These are phyloP conservation scores for Olyra latifolia DNA, from an alignment of 176 grass and related monocot species.

Conservation along the genomic window DNA sequence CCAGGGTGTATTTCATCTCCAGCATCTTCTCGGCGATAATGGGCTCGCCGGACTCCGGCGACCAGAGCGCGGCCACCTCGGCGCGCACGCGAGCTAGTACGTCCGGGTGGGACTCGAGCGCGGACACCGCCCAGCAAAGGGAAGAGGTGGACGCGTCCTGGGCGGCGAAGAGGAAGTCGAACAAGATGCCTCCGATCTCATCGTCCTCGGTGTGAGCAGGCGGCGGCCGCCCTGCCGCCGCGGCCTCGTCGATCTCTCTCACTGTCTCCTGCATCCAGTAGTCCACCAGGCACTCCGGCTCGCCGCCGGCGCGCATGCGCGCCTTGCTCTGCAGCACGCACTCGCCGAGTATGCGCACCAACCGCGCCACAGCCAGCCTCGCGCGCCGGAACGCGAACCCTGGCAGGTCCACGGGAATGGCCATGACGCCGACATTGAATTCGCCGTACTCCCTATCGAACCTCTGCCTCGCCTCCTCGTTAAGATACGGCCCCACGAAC, in stretches of 20 bases:
- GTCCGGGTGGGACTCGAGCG: constrained; percentile 77
- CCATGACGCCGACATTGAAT: constrained; percentile 86
- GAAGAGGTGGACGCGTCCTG: constrained; percentile 95
- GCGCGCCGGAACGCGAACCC: constrained; percentile 81
- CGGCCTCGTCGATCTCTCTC: constrained; percentile 53
- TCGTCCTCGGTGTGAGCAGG: constrained; percentile 51
- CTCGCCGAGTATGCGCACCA: constrained; percentile 51
- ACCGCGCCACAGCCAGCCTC: constrained; percentile 57
- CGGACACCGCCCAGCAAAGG: constrained; percentile 66
- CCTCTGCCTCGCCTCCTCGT: constrained; percentile 31
- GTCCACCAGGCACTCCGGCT: constrained; percentile 78
- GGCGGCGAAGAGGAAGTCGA: constrained; percentile 92
- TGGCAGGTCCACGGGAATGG: constrained; percentile 77
- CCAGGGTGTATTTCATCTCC: constrained; percentile 76
- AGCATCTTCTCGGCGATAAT: constrained; percentile 58
- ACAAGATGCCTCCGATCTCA: constrained; percentile 61
- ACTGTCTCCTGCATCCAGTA: constrained; percentile 86
- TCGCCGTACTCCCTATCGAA: constrained; percentile 73
- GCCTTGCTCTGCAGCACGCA: constrained; percentile 63
- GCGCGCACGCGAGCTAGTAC: constrained; percentile 67
- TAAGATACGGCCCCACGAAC: constrained; percentile 76
- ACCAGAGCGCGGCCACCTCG: constrained; percentile 58
- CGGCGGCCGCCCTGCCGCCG: not conserved
- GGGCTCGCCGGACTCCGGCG: constrained; percentile 56
- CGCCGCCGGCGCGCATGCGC: constrained; percentile 53